phyloP scores from a whole-genome alignment of 352 stramenopile species.

The Globisporangium solare region DNA sequence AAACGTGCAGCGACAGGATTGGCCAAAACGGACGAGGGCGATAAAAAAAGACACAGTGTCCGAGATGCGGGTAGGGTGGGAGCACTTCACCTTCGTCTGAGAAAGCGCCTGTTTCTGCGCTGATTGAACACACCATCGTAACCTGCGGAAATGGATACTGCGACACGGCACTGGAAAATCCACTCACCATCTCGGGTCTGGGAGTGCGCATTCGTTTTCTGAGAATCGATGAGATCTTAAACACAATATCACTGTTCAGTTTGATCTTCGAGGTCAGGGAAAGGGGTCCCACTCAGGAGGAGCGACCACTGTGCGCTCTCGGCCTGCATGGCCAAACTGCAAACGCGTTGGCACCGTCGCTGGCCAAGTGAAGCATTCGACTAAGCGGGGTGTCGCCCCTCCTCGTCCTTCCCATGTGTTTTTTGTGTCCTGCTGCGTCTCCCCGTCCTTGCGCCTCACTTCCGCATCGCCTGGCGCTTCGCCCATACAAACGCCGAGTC shows the following conservation, averaged over 20 bases:
- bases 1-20: no score
- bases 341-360: no score
- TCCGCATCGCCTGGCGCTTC: neutral
- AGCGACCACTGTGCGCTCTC: neutral
- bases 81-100: neutral
- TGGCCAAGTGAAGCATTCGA: neutral
- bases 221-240: neutral
- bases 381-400: neutral
- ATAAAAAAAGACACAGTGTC: neutral
- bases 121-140: neutral
- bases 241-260: no score
- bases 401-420: neutral
- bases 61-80: neutral
- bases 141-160: neutral
- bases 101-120: neutral
- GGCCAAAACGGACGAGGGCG: no score
- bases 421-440: neutral
- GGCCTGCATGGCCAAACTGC: no score
- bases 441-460: neutral
- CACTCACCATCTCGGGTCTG: neutral
- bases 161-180: constrained; percentile 8
- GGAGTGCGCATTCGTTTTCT: neutral
- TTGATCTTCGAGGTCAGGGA: neutral
- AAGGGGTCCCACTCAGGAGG: neutral
- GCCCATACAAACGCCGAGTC: neutral